Conservation (phyloP, 163 green algal genomes). For the Prototheca stagnorum region DNA sequence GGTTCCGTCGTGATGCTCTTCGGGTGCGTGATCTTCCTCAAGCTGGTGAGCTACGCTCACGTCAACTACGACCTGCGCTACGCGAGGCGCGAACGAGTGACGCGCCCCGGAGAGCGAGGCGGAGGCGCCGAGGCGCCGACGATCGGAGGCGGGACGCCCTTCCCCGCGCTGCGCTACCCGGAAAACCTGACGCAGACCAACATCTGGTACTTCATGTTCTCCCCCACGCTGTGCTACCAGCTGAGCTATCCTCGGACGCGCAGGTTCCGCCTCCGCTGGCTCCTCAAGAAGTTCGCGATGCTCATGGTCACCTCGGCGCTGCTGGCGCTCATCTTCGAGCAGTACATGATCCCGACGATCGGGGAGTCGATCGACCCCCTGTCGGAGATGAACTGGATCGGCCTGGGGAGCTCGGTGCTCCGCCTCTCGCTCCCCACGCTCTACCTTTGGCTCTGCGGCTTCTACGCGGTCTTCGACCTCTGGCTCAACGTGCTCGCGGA, state of each 20-base stretch:
- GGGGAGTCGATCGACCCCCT: constrained; percentile 37
- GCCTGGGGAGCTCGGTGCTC: constrained; percentile 65
- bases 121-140: background rate
- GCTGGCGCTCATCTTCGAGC: constrained; percentile 56
- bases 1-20: constrained; percentile 19
- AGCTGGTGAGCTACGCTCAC: constrained; percentile 76
- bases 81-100: constrained; percentile 9
- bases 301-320: constrained; percentile 34
- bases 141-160: constrained; percentile 3
- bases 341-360: constrained; percentile 51
- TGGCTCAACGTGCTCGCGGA: constrained; percentile 86
- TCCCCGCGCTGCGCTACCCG: constrained; percentile 45
- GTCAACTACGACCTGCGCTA: constrained; percentile 52
- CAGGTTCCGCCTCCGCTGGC: constrained; percentile 41
- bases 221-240: constrained; percentile 76
- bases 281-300: constrained; percentile 35
- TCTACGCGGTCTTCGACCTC: constrained; percentile 78
- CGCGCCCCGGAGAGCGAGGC: constrained; percentile 33
- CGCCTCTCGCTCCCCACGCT: constrained; percentile 79
- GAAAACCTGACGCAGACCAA: constrained; percentile 63
- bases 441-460: constrained; percentile 80
- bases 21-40: constrained; percentile 57
- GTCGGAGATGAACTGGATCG: constrained; percentile 31
- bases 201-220: constrained; percentile 70
- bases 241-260: constrained; percentile 44